Evolutionary conservation across 2,329 filamentous ascomycete species (phyloP).

Genomic region (Anthostomella pinea): DNA sequence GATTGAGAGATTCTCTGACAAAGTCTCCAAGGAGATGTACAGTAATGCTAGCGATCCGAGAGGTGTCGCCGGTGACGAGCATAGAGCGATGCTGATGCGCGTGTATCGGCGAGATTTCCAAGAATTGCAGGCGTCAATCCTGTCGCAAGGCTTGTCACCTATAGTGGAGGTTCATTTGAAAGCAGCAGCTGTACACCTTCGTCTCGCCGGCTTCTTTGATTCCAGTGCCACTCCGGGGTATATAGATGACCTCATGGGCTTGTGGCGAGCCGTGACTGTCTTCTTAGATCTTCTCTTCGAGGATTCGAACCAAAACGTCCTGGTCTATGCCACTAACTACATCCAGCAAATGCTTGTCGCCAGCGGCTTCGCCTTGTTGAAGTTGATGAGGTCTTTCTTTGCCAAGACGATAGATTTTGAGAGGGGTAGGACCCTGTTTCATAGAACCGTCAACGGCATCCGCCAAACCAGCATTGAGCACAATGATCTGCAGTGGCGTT

Average conservation of each 20-base stretch:
- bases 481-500: slow-evolving; percentile 75
- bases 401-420: slow-evolving; percentile 68
- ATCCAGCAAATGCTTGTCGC: slow-evolving; percentile 85
- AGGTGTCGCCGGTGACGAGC: slow-evolving; percentile 65
- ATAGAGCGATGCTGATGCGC: slow-evolving; percentile 63
- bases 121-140: slow-evolving; percentile 59
- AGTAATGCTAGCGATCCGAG: slow-evolving; percentile 72
- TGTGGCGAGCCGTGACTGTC: slow-evolving; percentile 68
- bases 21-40: slow-evolving; percentile 76
- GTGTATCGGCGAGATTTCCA: slow-evolving; percentile 64
- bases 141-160: slow-evolving; percentile 56
- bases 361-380: slow-evolving; percentile 72
- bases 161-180: slow-evolving; percentile 65
- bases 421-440: slow-evolving; percentile 65
- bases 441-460: slow-evolving; percentile 67
- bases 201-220: slow-evolving; percentile 78
- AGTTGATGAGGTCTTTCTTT: slow-evolving; percentile 76
- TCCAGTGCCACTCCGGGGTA: slow-evolving; percentile 69
- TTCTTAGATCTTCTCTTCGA: slow-evolving; percentile 66
- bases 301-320: slow-evolving; percentile 53
- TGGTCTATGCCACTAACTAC: slow-evolving; percentile 70
- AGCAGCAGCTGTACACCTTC: slow-evolving; percentile 71
- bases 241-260: slow-evolving; percentile 69
- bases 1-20: slow-evolving; percentile 74
- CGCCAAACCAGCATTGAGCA: slow-evolving; percentile 70